Evolutionary conservation across 2,329 filamentous ascomycete species (phyloP), one percentile per base, ranked within the genome.

Genomic region (Drechslera avenae): DNA sequence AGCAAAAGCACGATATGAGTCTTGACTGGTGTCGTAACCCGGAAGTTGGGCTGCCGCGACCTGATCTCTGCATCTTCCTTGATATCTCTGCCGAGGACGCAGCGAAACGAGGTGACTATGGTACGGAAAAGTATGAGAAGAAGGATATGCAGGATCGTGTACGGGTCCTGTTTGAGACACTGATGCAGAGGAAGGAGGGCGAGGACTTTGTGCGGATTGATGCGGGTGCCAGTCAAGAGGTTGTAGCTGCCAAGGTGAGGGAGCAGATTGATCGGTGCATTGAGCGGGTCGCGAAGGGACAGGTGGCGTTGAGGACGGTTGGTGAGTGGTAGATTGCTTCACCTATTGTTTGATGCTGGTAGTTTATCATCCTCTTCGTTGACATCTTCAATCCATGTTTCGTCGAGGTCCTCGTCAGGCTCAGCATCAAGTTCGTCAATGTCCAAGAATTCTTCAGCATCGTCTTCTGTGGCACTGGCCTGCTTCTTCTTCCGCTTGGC

Each of bases 31-130:
- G 91, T 6, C 86, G 90, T 61, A 82, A 86, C 13, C 90, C 92
- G 1, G 94, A 97, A 64, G 82, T 90, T 12, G 93, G 93, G 0
- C 81, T 99, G 0, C 93, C 94, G 1, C 83, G 88, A 4, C 93
- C 94, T 0, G 94, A 99, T 76, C 71, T 92, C 8, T 91, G 93
- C 9, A 73, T 97, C 1, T 97, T 97, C 68, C 81, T 99, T 26
- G 90, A 94, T 67, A 83, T 97, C 42, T 84, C 87, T 5, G 84
- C 90, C 30, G 83, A 86, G 40, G 83, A 86, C 52, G 91, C 91
- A 8, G 83, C 83, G 23, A 81, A 81, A 62, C 81, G 94, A 14
- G 91, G 91, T n/a, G 93, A 91, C 0, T 99, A 87, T 79, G 94
- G 94, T 1, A 83, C 81, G 14, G 94, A 99, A 79, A 81, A 90